Percentiles rank a stretch among this genome's conserved stretches.
These are phyloP conservation scores for Argentina anserina DNA, from an alignment of 306 rosid species.

Conservation along the genomic window DNA sequence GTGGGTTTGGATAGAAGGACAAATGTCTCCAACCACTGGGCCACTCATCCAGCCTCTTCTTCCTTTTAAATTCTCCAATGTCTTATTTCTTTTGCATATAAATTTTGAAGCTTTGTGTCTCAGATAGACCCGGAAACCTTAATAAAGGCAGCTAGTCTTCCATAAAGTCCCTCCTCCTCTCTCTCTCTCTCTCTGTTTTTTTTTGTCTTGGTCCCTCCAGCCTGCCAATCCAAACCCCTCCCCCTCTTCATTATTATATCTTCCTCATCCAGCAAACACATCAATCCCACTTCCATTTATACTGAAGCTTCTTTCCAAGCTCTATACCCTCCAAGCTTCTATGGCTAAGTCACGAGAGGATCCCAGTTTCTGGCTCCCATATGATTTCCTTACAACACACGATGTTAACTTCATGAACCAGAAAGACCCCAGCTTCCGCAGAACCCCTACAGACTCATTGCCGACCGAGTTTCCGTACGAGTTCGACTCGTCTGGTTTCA, in stretches of 20 bases:
- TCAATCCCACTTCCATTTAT: neutral
- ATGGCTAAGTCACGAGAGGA: conserved; percentile 38
- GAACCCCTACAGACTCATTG: conserved; percentile 13
- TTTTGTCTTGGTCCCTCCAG: conserved; percentile 41
- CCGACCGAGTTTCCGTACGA: conserved; percentile 77
- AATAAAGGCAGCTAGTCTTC: conserved; percentile 70
- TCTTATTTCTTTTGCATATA: conserved; percentile 4
- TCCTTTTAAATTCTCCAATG: neutral
- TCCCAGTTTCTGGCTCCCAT: conserved; percentile 37
- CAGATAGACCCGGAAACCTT: conserved; percentile 58
- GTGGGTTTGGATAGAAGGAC: conserved; percentile 38
- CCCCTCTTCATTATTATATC: conserved; percentile 49
- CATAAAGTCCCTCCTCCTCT: conserved; percentile 34
- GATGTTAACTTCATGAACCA: conserved; percentile 18
- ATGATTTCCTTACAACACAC: conserved; percentile 28
- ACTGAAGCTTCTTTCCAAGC: neutral
- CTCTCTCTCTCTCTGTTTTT: conserved; percentile 8
- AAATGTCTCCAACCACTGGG: conserved; percentile 53
- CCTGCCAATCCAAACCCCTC: conserved; percentile 40
- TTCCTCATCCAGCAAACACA: conserved; percentile 41
- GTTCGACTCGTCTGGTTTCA: conserved; percentile 36
- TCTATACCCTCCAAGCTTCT: no score
- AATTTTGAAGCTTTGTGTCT: conserved; percentile 29
- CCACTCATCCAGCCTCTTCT: conserved; percentile 31
- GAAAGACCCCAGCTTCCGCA: neutral